Percentiles rank a stretch among this genome's conserved stretches.
phyloP scores from a whole-genome alignment of 2,329 filamentous ascomycete species.

The Monosporascus sp. region DNA sequence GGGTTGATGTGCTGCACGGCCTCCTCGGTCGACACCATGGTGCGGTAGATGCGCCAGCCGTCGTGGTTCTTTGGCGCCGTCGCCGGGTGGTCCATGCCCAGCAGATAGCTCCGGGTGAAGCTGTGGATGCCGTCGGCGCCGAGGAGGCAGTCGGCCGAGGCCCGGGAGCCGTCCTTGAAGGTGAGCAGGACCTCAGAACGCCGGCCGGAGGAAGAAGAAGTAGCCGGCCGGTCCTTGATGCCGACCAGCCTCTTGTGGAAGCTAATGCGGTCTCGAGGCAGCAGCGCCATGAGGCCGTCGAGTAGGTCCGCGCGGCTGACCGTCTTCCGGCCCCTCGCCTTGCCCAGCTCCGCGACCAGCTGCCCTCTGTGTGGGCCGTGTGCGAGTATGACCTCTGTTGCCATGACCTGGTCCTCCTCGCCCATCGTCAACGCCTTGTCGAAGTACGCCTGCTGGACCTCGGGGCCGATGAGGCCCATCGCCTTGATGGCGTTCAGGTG shows the following conservation, averaged over 20 bases:
- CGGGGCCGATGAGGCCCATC: constrained; percentile 29
- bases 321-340: constrained; percentile 28
- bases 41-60: constrained; percentile 25
- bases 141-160: constrained; percentile 26
- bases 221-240: constrained; percentile 7
- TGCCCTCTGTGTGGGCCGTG: constrained; percentile 18
- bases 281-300: constrained; percentile 21
- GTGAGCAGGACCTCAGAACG: constrained; percentile 10
- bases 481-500: constrained; percentile 32
- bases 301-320: constrained; percentile 28
- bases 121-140: constrained; percentile 32
- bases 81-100: constrained; percentile 25
- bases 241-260: constrained; percentile 21
- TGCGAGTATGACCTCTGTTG: constrained; percentile 28
- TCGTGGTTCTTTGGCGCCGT: constrained; percentile 27
- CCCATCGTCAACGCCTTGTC: constrained; percentile 24
- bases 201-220: not conserved
- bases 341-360: constrained; percentile 26
- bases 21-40: constrained; percentile 22
- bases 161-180: constrained; percentile 22
- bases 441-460: constrained; percentile 27
- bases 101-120: constrained; percentile 22
- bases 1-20: constrained; percentile 21
- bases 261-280: constrained; percentile 15
- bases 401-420: constrained; percentile 27